These are phyloP conservation scores for Sechiopsis laciniata DNA, from an alignment of 306 rosid species.

Conservation along the genomic window DNA sequence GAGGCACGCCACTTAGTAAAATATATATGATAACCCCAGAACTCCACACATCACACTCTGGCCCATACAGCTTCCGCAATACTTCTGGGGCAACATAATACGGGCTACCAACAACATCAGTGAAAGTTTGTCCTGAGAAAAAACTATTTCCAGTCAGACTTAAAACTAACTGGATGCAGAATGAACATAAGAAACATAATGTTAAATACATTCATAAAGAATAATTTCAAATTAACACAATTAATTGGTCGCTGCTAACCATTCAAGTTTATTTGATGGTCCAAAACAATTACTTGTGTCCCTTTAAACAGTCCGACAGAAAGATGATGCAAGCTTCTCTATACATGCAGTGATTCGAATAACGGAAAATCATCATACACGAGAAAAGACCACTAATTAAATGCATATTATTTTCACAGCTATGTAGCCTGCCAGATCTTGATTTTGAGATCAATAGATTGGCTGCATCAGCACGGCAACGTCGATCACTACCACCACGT, in stretches of 20 bases:
- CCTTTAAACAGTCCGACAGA: not conserved
- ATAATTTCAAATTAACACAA: not conserved
- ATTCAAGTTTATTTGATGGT: not conserved
- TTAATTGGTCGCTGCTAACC: not conserved
- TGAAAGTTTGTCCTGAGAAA: constrained; percentile 70
- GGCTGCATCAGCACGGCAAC: not conserved
- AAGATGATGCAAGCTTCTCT: constrained; percentile 1
- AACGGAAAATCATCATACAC: not conserved
- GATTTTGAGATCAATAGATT: not conserved
- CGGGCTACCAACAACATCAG: constrained; percentile 94
- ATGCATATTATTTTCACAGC: not conserved
- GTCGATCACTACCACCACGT: not conserved
- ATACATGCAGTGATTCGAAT: not conserved
- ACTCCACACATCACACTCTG: constrained; percentile 94
- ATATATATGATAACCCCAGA: constrained; percentile 94
- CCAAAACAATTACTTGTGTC: not conserved
- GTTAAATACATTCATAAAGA: not conserved
- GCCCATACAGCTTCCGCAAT: constrained; percentile 74
- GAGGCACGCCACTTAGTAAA: constrained; percentile 89
- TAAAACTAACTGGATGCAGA: not conserved
- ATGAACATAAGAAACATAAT: not conserved
- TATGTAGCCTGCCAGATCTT: not conserved
- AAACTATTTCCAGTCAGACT: constrained; percentile 16
- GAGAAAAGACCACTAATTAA: constrained; percentile 1
- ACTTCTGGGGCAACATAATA: constrained; percentile 99